phyloP scores from a whole-genome alignment of 129 eudicot species.

The Saposhnikovia divaricata region DNA sequence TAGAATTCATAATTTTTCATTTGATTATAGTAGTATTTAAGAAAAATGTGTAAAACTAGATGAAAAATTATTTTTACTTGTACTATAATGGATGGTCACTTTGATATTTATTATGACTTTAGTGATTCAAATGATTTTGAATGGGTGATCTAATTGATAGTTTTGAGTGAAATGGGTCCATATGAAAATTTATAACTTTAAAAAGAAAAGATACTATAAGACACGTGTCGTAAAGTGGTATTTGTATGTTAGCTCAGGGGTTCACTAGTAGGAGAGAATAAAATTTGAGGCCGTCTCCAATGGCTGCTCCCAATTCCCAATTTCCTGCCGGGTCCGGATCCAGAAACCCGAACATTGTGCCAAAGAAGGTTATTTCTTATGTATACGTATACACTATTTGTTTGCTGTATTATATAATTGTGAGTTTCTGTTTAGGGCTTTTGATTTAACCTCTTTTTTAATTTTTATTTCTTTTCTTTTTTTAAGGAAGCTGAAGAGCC shows the following conservation, averaged over 20 bases:
- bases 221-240: too few relatives aligned
- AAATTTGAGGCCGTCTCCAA: not conserved
- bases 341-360: not conserved
- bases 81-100: too few relatives aligned
- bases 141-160: too few relatives aligned
- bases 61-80: too few relatives aligned
- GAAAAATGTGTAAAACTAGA: too few relatives aligned
- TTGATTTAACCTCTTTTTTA: not conserved
- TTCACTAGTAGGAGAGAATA: not conserved
- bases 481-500: not conserved
- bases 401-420: not conserved
- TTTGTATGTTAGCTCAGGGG: not conserved
- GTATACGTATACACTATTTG: not conserved
- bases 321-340: not conserved
- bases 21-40: too few relatives aligned
- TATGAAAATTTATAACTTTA: too few relatives aligned
- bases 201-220: too few relatives aligned
- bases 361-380: not conserved
- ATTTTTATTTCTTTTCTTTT: not conserved
- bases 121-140: too few relatives aligned
- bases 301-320: constrained; percentile 2
- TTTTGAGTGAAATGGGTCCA: too few relatives aligned
- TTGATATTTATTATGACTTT: too few relatives aligned
- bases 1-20: too few relatives aligned
- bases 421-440: not conserved